phyloP scores from a whole-genome alignment of 176 grass and related monocot genomes.

The Juncus effusus region DNA sequence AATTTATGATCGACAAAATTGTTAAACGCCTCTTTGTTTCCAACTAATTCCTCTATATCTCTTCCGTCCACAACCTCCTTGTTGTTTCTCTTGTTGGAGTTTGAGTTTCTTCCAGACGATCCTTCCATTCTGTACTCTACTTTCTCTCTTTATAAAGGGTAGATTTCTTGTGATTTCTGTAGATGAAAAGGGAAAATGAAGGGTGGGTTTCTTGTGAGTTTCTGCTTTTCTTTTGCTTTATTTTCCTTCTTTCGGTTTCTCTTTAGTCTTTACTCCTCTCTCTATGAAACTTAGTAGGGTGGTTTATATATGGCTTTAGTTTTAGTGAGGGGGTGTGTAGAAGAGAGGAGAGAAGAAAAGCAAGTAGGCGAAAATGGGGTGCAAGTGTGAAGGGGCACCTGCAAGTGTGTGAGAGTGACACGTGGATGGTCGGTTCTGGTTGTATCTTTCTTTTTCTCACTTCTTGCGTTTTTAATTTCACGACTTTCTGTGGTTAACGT shows the following conservation, averaged over 20 bases:
- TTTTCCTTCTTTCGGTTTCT: not conserved
- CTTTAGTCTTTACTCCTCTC: not conserved
- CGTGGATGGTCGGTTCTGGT: slow-evolving; percentile 22
- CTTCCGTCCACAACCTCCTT: slow-evolving; percentile 57
- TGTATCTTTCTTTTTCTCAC: slow-evolving; percentile 21
- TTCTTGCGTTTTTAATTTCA: not conserved
- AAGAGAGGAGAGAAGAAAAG: not conserved
- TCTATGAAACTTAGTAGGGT: not conserved
- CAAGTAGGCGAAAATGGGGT: not conserved
- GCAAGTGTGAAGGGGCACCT: slow-evolving; percentile 19
- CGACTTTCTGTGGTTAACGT: not conserved
- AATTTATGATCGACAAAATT: slow-evolving; percentile 68
- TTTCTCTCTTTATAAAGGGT: slow-evolving; percentile 11
- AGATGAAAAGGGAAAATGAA: not conserved
- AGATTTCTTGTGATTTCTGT: slow-evolving; percentile 19
- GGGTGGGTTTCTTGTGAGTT: slow-evolving; percentile 26
- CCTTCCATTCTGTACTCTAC: slow-evolving; percentile 40
- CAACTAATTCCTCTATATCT: slow-evolving; percentile 73
- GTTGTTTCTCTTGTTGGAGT: slow-evolving; percentile 18
- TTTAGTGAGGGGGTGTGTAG: not conserved
- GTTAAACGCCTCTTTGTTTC: slow-evolving; percentile 68
- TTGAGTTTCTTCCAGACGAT: slow-evolving; percentile 45
- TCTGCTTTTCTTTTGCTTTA: slow-evolving; percentile 4
- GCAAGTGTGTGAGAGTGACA: slow-evolving; percentile 7
- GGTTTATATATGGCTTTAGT: slow-evolving; percentile 23